These are phyloP conservation scores for Candida awuae DNA, from an alignment of 805 yeast genomes.

Conservation along the genomic window DNA sequence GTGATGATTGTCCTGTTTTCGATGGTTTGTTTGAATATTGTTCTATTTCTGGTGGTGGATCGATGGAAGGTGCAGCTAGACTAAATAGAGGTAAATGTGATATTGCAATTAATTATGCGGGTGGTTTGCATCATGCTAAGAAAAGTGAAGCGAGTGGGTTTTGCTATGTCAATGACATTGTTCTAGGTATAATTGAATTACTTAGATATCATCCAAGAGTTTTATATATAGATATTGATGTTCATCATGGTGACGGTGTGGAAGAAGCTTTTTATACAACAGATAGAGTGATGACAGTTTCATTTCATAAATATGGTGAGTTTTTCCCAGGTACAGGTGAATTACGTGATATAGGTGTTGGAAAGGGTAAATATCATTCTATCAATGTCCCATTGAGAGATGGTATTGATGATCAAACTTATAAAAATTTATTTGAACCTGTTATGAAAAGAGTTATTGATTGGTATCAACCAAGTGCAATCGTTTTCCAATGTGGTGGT, in stretches of 20 bases:
- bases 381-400: conserved; percentile 83
- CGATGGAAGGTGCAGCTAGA: conserved; percentile 83
- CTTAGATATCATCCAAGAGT: conserved; percentile 81
- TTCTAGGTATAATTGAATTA: conserved; percentile 70
- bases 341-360: conserved; percentile 74
- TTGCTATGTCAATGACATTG: conserved; percentile 87
- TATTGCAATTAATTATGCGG: conserved; percentile 88
- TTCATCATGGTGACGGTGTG: conserved; percentile 94
- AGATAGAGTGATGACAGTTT: conserved; percentile 83
- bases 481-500: conserved; percentile 98
- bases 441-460: conserved; percentile 67
- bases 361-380: conserved; percentile 74
- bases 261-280: conserved; percentile 91
- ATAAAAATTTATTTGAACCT: conserved; percentile 83
- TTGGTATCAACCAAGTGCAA: conserved; percentile 91
- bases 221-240: conserved; percentile 79
- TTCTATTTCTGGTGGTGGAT: conserved; percentile 79
- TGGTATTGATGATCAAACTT: conserved; percentile 88
- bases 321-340: conserved; percentile 94
- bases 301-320: conserved; percentile 89
- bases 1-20: conserved; percentile 87
- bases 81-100: conserved; percentile 77
- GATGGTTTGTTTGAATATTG: conserved; percentile 73
- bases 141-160: conserved; percentile 86
- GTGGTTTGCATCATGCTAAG: conserved; percentile 90